These are phyloP conservation scores for Penicillium glabrum DNA, from an alignment of 2,329 filamentous ascomycete species.

Conservation along the genomic window DNA sequence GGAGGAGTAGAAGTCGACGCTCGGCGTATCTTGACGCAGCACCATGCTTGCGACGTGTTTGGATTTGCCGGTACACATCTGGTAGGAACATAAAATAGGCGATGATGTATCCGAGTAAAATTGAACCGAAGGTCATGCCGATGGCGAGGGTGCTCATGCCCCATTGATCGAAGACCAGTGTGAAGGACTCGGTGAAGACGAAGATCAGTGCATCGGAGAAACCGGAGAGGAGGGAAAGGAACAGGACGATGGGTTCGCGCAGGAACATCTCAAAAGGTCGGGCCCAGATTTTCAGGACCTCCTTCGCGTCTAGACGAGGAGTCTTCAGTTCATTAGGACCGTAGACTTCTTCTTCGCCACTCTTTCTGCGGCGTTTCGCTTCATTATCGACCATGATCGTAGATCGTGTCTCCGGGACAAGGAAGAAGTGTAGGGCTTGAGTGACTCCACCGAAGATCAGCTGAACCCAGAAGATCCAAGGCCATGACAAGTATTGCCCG, in stretches of 20 bases:
- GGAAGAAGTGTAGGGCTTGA: constrained; percentile 51
- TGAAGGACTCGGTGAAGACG: constrained; percentile 72
- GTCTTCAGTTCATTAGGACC: constrained; percentile 59
- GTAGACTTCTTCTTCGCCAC: constrained; percentile 60
- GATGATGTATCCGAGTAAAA: constrained; percentile 65
- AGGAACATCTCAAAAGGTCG: constrained; percentile 73
- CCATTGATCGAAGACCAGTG: constrained; percentile 68
- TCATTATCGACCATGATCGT: constrained; percentile 59
- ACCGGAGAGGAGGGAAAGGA: constrained; percentile 67
- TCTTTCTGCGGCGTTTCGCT: constrained; percentile 56
- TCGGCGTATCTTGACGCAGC: constrained; percentile 60
- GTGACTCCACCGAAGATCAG: constrained; percentile 57
- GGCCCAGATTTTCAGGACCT: constrained; percentile 50
- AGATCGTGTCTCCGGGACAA: constrained; percentile 63
- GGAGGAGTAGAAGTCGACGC: constrained; percentile 63
- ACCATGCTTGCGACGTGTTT: constrained; percentile 35
- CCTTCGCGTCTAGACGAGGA: constrained; percentile 48
- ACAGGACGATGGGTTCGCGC: constrained; percentile 71
- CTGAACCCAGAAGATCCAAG: constrained; percentile 67
- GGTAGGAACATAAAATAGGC: constrained; percentile 61
- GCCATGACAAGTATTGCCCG: constrained; percentile 52
- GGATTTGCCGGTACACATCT: constrained; percentile 45
- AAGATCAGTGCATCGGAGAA: constrained; percentile 76
- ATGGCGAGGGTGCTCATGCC: constrained; percentile 56
- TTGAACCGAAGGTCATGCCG: constrained; percentile 63